Percentiles rank a stretch among this genome's conserved stretches.
phyloP scores from a whole-genome alignment of 2,329 filamentous ascomycete species.

The Madurella fahalii region DNA sequence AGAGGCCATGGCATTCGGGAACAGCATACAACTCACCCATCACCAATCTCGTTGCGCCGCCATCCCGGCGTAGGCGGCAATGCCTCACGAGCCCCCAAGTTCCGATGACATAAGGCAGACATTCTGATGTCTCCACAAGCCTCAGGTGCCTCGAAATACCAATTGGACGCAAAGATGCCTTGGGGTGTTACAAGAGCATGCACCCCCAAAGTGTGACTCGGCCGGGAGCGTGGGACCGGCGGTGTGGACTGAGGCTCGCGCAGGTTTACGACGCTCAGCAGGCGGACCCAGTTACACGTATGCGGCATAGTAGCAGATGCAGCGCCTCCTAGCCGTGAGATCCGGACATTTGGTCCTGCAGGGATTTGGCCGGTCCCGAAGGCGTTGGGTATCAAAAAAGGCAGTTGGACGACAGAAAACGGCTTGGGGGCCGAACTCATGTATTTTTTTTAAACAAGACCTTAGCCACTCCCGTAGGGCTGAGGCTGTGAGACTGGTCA shows the following conservation, averaged over 20 bases:
- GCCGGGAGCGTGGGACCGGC: conserved; percentile 3
- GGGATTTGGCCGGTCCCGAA: neutral
- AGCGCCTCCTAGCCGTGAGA: conserved; percentile 11
- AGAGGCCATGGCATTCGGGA: neutral
- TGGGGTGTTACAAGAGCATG: conserved; percentile 1
- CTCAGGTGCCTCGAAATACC: conserved; percentile 7
- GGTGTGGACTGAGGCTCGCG: conserved; percentile 1
- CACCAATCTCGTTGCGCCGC: conserved; percentile 1
- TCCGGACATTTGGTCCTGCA: conserved; percentile 14
- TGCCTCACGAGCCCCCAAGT: conserved; percentile 4
- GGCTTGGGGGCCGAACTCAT: conserved; percentile 6
- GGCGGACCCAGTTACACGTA: neutral
- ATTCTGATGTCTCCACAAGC: conserved; percentile 2
- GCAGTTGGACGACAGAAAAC: conserved; percentile 1
- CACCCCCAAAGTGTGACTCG: conserved; percentile 13
- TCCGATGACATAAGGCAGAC: conserved; percentile 12
- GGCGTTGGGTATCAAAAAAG: neutral
- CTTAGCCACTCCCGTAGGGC: conserved; percentile 14
- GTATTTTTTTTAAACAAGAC: conserved; percentile 1
- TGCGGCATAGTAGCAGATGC: conserved; percentile 10
- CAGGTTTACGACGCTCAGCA: conserved; percentile 3
- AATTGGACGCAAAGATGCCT: conserved; percentile 4
- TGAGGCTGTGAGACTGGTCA: conserved; percentile 12
- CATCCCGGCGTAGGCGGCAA: conserved; percentile 16
- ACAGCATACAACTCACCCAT: neutral